Base-by-base conservation (phyloP, 2,329 filamentous ascomycete genomes). In the Microdochium paspali region DNA sequence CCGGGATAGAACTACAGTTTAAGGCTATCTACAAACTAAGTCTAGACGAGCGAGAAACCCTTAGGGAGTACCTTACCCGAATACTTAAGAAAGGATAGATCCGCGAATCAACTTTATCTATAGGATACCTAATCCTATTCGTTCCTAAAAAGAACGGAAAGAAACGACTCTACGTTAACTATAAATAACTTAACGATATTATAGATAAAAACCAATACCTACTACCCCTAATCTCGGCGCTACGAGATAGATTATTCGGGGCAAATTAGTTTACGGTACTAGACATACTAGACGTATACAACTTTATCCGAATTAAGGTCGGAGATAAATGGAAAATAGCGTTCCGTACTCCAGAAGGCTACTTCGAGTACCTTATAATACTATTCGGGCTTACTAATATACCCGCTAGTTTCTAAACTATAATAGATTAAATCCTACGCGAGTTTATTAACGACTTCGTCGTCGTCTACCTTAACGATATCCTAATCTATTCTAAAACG, bases 311-410 rank as follows among this genome's bases (percentile, higher is more conserved):
- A 44, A 55, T 63, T 26, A 47, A 43, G 21, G 35, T 56, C 54
- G 48, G 46, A n/a, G 45, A 66, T 25, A 45, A 64, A 53, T 64
- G 50, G 50, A 65, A 64, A 45, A 66, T 46, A 7, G 51, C 46
- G 15, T 65, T 65, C 51, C 45, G 49, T 21, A 60, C 25, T 12
- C 40, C 45, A 25, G 62, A 54, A 44, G 48, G 53, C 3, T 44
- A 56, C 25, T 66, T 51, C 49, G 50, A 65, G 44, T 65, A 62
- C 45, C 35, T 57, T 24, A 46, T 64, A 18, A 62, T 63, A 47
- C 51, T 50, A 13, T 65, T 66, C 49, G 50, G 54, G 2, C 44
- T 64, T 30, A 57, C 46, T 12, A 56, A 55, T 21, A 46, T 47
- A 21, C 44, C 46, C 18, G 46, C 47, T 24, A 46, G 44, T 6